Evolutionary conservation across 768 basidiomycete species (phyloP).

Genomic region (Lactifluus hygrophoroides): DNA sequence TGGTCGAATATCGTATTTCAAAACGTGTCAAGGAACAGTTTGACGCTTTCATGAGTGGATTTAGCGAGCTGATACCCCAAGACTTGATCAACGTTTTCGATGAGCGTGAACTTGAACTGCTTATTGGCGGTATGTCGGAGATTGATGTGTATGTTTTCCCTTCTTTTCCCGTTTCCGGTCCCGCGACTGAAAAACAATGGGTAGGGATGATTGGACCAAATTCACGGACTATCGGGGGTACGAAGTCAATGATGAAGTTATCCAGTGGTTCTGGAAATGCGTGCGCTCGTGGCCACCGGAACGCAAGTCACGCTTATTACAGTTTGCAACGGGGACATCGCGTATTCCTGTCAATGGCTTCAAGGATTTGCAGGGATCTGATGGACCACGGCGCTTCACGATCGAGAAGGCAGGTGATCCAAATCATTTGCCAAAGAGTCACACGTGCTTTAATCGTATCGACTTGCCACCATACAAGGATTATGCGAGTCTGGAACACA

Average conservation of each 20-base stretch:
- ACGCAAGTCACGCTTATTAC: constrained; percentile 90
- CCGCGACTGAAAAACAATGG: neutral
- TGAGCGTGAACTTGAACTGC: constrained; percentile 91
- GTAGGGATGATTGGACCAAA: constrained; percentile 95
- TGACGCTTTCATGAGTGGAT: constrained; percentile 99
- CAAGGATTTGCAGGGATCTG: constrained; percentile 96
- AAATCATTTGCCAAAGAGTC: constrained; percentile 91
- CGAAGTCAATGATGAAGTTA: constrained; percentile 90
- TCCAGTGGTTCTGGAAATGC: constrained; percentile 99
- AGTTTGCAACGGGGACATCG: constrained; percentile 96
- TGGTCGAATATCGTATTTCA: constrained; percentile 96
- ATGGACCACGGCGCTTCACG: constrained; percentile 94
- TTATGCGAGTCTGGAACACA: constrained; percentile 89
- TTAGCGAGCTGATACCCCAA: constrained; percentile 97
- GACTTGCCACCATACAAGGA: constrained; percentile 98
- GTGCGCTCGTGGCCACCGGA: constrained; percentile 97
- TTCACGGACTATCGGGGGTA: constrained; percentile 98
- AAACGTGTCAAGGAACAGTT: constrained; percentile 98
- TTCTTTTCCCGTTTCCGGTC: neutral
- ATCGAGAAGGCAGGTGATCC: constrained; percentile 99
- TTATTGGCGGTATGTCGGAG: constrained; percentile 99
- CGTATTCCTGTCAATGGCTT: constrained; percentile 98
- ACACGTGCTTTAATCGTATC: constrained; percentile 93
- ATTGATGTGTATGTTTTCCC: constrained; percentile 81
- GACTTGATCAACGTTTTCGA: constrained; percentile 98